A percentile compares a stretch with the other conserved stretches of the same genome.
Conservation (phyloP, 2,329 filamentous ascomycete species). For the Apiospora marii region DNA sequence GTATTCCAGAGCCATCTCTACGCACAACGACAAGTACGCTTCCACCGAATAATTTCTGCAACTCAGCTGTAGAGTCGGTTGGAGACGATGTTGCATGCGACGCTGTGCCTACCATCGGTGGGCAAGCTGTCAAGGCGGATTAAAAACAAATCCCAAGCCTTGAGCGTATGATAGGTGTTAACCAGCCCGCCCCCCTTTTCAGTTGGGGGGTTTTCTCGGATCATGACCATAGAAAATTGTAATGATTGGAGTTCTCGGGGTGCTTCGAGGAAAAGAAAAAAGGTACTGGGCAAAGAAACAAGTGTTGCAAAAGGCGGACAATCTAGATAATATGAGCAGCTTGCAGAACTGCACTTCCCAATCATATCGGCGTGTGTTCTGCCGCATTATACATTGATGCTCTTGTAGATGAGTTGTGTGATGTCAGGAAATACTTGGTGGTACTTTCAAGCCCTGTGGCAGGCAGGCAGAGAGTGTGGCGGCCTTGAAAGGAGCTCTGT, state of each 20-base stretch:
- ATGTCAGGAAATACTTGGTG: background rate
- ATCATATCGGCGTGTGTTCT: background rate
- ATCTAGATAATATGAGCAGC: background rate
- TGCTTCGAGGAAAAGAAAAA: background rate
- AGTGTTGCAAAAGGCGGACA: background rate
- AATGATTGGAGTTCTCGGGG: slow-evolving; percentile 15
- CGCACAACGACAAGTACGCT: slow-evolving; percentile 78
- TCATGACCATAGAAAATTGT: background rate
- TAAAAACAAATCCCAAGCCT: background rate
- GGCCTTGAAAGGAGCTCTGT: too few species aligned
- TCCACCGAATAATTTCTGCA: slow-evolving; percentile 38
- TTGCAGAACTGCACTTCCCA: background rate
- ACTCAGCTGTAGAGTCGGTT: background rate
- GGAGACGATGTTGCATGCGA: background rate
- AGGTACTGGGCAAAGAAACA: background rate
- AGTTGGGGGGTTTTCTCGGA: background rate
- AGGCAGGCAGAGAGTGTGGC: background rate
- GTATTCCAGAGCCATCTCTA: slow-evolving; percentile 72
- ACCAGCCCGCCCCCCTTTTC: background rate
- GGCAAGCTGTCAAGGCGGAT: background rate
- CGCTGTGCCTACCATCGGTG: background rate
- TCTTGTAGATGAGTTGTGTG: background rate
- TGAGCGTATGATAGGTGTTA: background rate
- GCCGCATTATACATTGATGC: background rate
- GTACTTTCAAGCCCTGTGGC: too few species aligned